phyloP scores from a whole-genome alignment of 1,284 basidiomycete genomes.

The Cystobasidium slooffiae region DNA sequence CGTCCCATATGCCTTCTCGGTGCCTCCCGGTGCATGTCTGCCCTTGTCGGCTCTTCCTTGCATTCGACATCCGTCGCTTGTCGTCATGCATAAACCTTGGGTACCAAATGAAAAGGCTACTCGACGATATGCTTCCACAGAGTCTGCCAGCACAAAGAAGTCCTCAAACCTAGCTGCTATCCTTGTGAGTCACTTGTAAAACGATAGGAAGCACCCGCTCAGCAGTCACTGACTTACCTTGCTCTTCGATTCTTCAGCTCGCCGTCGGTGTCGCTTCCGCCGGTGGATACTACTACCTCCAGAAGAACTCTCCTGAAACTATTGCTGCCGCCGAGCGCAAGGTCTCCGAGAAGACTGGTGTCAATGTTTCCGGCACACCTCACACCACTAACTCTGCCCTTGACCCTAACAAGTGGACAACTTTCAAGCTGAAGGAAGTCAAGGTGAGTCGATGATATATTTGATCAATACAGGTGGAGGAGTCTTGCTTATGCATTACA shows the following conservation, averaged over 20 bases:
- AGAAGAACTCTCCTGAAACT: conserved; percentile 28
- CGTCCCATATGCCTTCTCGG: neutral
- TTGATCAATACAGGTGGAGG: neutral
- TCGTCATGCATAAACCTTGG: conserved; percentile 8
- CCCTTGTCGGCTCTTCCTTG: neutral
- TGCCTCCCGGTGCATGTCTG: neutral
- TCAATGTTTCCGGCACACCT: conserved; percentile 16
- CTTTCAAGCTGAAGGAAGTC: conserved; percentile 82
- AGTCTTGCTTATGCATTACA: neutral
- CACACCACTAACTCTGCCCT: conserved; percentile 36
- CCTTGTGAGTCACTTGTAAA: conserved; percentile 12
- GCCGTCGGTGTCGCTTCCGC: conserved; percentile 39
- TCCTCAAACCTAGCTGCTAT: conserved; percentile 34
- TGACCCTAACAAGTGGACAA: conserved; percentile 56
- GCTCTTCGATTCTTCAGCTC: conserved; percentile 31
- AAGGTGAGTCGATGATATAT: conserved; percentile 59
- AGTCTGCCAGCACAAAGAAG: conserved; percentile 16
- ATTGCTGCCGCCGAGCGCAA: conserved; percentile 26
- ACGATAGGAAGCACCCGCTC: neutral
- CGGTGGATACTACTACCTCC: conserved; percentile 44
- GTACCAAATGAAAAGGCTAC: conserved; percentile 9
- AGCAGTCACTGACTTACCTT: neutral
- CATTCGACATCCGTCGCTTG: neutral
- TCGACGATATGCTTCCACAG: conserved; percentile 35
- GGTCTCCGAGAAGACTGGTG: conserved; percentile 22